A percentile compares a stretch with the other conserved stretches of the same genome.
These are phyloP conservation scores for Talaromyces wortmannii DNA, from an alignment of 495 filamentous ascomycete species.

Conservation along the genomic window DNA sequence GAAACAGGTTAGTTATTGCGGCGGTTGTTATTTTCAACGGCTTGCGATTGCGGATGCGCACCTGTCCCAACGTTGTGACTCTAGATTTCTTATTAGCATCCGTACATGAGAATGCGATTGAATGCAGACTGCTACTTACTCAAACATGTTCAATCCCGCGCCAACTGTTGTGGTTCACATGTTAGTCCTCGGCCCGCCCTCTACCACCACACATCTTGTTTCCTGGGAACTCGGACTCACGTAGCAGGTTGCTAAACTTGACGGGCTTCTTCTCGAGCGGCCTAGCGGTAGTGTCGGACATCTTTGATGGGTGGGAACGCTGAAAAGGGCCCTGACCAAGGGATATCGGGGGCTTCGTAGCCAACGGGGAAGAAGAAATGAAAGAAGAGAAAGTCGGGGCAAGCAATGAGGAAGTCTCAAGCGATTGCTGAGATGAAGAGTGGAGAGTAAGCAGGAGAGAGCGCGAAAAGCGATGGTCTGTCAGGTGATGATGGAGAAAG, in stretches of 20 bases:
- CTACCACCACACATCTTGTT: neutral
- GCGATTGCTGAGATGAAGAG: neutral
- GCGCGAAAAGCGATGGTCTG: neutral
- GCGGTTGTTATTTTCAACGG: constrained; percentile 6
- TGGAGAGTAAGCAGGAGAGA: neutral
- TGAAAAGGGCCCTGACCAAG: constrained; percentile 86
- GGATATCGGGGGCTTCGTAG: constrained; percentile 36
- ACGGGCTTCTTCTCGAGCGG: constrained; percentile 96
- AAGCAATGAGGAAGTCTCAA: neutral
- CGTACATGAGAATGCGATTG: neutral
- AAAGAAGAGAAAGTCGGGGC: neutral
- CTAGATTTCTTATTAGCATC: constrained; percentile 26
- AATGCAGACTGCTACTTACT: constrained; percentile 49
- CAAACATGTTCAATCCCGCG: constrained; percentile 95
- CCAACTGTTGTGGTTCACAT: constrained; percentile 50
- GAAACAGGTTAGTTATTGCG: constrained; percentile 11
- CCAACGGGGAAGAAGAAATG: neutral
- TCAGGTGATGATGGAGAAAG: neutral
- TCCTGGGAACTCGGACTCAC: constrained; percentile 29
- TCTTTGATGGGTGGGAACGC: constrained; percentile 35
- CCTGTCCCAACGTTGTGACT: constrained; percentile 83
- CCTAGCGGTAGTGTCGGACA: constrained; percentile 43
- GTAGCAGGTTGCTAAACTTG: constrained; percentile 97
- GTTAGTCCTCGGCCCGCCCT: neutral
- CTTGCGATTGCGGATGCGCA: constrained; percentile 21